Percentiles rank a stretch among this genome's conserved stretches.
Conservation (phyloP, 2,329 filamentous ascomycete genomes). For the Epichloe sylvatica region DNA sequence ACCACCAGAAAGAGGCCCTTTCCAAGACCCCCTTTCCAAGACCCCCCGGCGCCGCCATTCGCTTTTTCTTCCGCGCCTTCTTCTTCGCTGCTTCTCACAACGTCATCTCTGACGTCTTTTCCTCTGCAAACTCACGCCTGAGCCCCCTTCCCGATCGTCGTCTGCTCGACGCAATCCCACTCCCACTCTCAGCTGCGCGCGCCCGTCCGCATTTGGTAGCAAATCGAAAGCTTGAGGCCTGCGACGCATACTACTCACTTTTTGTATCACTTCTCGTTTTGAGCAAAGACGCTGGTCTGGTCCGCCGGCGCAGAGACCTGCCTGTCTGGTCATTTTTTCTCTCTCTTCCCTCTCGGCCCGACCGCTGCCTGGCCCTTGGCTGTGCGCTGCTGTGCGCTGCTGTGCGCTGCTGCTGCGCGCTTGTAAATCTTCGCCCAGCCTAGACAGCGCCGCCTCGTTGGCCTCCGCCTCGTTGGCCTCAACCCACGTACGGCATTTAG, state of each 20-base stretch:
- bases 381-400: no score
- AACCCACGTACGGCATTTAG: neutral
- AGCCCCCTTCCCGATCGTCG: slow-evolving; percentile 22
- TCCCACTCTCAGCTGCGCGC: slow-evolving; percentile 8
- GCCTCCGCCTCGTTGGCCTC: neutral
- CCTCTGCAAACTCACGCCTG: slow-evolving; percentile 21
- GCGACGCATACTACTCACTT: neutral
- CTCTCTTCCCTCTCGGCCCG: neutral
- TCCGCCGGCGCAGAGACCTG: slow-evolving; percentile 5
- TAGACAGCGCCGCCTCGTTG: neutral
- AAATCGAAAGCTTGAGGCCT: slow-evolving; percentile 1
- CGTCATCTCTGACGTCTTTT: slow-evolving; percentile 36
- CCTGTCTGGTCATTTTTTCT: neutral
- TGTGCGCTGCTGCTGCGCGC: neutral
- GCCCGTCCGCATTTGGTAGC: slow-evolving; percentile 3
- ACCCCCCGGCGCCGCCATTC: slow-evolving; percentile 15
- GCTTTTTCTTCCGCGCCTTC: slow-evolving; percentile 20
- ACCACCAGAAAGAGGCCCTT: neutral
- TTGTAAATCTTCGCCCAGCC: slow-evolving; percentile 7
- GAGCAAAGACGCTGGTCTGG: neutral
- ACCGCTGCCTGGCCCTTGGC: neutral
- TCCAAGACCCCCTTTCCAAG: slow-evolving; percentile 4
- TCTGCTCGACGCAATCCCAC: slow-evolving; percentile 17
- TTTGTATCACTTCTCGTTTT: neutral
- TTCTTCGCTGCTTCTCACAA: slow-evolving; percentile 24